phyloP scores from a whole-genome alignment of 495 filamentous ascomycete genomes.

The Daldinia caldariorum region DNA sequence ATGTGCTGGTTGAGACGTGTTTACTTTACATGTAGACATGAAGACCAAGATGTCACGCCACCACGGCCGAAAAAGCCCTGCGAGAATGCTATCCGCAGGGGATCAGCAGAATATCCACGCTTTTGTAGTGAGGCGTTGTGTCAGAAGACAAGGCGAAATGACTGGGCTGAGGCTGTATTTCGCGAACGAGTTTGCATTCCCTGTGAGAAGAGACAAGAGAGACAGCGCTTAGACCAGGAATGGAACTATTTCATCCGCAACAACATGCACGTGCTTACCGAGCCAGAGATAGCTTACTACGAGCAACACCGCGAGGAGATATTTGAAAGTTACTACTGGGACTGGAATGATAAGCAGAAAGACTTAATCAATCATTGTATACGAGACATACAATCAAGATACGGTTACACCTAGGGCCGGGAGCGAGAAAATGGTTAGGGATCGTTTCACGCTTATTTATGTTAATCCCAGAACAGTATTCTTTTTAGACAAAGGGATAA shows the following conservation, averaged over 20 bases:
- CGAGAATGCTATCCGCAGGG: background rate
- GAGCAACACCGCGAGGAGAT: background rate
- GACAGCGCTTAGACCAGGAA: conserved; percentile 1
- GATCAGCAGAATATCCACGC: background rate
- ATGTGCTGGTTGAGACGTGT: conserved; percentile 22
- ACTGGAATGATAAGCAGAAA: background rate
- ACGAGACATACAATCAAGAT: too few species aligned
- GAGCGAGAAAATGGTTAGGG: too few species aligned
- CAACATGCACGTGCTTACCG: background rate
- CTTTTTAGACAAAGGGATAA: too few species aligned
- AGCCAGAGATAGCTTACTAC: background rate
- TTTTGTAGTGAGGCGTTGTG: background rate
- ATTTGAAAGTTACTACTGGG: conserved; percentile 1
- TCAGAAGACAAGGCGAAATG: background rate
- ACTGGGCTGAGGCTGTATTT: background rate
- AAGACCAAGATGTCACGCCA: conserved; percentile 13
- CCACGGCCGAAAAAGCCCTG: conserved; percentile 7
- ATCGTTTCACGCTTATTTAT: too few species aligned
- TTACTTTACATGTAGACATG: conserved; percentile 21
- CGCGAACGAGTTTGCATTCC: conserved; percentile 5
- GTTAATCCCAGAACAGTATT: too few species aligned
- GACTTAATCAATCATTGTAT: too few species aligned
- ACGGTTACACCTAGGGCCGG: too few species aligned
- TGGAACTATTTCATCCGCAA: conserved; percentile 1
- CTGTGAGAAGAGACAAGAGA: conserved; percentile 2